These are phyloP conservation scores for Podospora comata DNA, from an alignment of 495 filamentous ascomycete genomes.

Conservation along the genomic window DNA sequence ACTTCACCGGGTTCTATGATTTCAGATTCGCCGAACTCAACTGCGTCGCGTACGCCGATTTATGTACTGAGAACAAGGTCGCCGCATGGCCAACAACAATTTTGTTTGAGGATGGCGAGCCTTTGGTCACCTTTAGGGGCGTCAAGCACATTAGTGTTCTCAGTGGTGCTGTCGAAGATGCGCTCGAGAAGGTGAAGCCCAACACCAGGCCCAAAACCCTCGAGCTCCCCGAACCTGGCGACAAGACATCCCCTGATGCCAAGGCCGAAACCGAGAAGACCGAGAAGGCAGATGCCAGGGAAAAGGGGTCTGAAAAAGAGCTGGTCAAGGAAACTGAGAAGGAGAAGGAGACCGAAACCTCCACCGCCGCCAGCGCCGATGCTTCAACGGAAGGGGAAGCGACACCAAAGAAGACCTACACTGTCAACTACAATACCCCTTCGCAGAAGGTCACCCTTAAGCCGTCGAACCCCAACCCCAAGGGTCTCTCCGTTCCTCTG, in stretches of 20 bases:
- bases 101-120: slow-evolving; percentile 79
- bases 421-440: neutral
- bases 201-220: slow-evolving; percentile 67
- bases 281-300: neutral
- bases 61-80: slow-evolving; percentile 65
- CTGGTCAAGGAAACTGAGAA: neutral
- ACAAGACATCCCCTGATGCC: slow-evolving; percentile 18
- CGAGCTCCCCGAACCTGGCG: slow-evolving; percentile 41
- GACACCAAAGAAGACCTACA: slow-evolving; percentile 15
- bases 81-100: slow-evolving; percentile 67
- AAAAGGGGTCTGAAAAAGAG: neutral
- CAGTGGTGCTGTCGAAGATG: slow-evolving; percentile 69
- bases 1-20: slow-evolving; percentile 72
- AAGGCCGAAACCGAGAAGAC: slow-evolving; percentile 23
- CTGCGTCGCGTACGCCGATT: slow-evolving; percentile 73
- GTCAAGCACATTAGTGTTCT: slow-evolving; percentile 58
- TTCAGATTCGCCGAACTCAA: slow-evolving; percentile 85
- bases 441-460: slow-evolving; percentile 26
- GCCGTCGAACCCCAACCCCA: slow-evolving; percentile 62
- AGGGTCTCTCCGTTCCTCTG: slow-evolving; percentile 70
- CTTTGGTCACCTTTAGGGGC: slow-evolving; percentile 58
- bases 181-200: slow-evolving; percentile 72
- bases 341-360: slow-evolving; percentile 9
- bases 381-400: slow-evolving; percentile 11
- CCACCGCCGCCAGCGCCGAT: slow-evolving; percentile 1